Percentiles rank a stretch among this genome's conserved stretches.
These are phyloP conservation scores for Phialocephala sp. DNA, from an alignment of 2,329 filamentous ascomycete species.

Conservation along the genomic window DNA sequence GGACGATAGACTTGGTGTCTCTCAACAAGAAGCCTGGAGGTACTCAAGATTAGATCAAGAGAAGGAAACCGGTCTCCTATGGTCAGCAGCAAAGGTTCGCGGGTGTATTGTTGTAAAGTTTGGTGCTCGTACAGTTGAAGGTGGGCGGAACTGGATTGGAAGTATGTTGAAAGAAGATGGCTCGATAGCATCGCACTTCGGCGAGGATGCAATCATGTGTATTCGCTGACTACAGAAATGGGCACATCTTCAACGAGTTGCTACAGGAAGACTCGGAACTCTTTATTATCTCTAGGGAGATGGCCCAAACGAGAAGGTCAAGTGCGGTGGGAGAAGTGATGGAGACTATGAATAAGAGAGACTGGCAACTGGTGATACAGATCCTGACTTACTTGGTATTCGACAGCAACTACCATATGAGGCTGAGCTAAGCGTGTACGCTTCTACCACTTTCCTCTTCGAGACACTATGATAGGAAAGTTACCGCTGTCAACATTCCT, in stretches of 20 bases:
- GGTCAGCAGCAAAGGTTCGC: slow-evolving; percentile 81
- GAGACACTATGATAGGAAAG: neutral
- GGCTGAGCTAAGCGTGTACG: neutral
- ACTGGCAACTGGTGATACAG: neutral
- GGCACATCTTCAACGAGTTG: neutral
- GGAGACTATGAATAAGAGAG: neutral
- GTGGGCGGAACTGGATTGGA: slow-evolving; percentile 79
- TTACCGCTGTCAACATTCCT: neutral
- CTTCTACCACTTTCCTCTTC: neutral
- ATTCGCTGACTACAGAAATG: slow-evolving; percentile 53
- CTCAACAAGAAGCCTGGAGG: slow-evolving; percentile 59
- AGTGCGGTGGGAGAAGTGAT: neutral
- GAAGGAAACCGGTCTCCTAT: slow-evolving; percentile 66
- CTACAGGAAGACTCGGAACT: neutral
- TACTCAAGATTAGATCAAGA: slow-evolving; percentile 62
- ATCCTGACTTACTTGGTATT: neutral
- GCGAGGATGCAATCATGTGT: slow-evolving; percentile 81
- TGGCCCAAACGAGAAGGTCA: neutral
- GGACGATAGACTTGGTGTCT: slow-evolving; percentile 45
- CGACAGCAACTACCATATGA: neutral
- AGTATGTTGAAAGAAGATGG: slow-evolving; percentile 77
- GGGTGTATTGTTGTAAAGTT: slow-evolving; percentile 93
- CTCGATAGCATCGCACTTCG: slow-evolving; percentile 73
- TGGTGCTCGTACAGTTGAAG: slow-evolving; percentile 80
- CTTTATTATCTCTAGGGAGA: neutral